Conservation (phyloP, 108 stramenopile species). For the Schizochytrium sp. region DNA sequence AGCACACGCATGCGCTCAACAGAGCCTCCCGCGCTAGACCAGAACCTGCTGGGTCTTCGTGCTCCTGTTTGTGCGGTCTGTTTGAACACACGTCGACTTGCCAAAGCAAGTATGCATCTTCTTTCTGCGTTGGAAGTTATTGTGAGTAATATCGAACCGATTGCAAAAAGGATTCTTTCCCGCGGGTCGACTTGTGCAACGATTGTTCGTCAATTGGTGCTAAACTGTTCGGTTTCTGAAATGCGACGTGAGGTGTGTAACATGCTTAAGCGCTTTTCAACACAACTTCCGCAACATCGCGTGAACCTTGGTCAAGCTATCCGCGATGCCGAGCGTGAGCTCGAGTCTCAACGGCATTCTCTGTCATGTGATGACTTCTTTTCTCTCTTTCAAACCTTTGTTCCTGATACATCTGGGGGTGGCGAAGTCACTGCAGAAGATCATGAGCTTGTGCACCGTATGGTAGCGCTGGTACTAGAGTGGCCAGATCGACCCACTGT, state of each 20-base stretch:
- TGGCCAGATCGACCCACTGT: slow-evolving; percentile 4
- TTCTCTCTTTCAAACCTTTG: slow-evolving; percentile 15
- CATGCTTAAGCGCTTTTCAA: neutral
- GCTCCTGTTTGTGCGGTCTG: slow-evolving; percentile 54
- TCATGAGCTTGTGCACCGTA: slow-evolving; percentile 36
- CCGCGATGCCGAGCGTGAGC: slow-evolving; percentile 36
- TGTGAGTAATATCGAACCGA: neutral
- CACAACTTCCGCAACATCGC: neutral
- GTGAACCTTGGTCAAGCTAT: neutral
- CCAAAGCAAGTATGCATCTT: neutral
- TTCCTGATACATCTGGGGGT: slow-evolving; percentile 3
- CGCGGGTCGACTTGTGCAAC: slow-evolving; percentile 17
- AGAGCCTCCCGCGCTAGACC: slow-evolving; percentile 16
- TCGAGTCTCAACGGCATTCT: neutral
- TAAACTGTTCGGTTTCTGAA: neutral
- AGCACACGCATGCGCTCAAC: neutral
- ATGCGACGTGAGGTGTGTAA: neutral
- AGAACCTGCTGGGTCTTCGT: neutral
- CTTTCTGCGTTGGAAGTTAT: neutral
- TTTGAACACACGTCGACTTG: slow-evolving; percentile 30
- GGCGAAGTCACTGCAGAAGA: neutral
- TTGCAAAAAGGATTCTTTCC: neutral
- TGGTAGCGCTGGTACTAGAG: slow-evolving; percentile 10
- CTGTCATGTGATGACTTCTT: slow-evolving; percentile 38
- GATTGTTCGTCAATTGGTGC: slow-evolving; percentile 8